Conservation (phyloP, 164 flowering plant species). For the Stephania cephalantha region DNA sequence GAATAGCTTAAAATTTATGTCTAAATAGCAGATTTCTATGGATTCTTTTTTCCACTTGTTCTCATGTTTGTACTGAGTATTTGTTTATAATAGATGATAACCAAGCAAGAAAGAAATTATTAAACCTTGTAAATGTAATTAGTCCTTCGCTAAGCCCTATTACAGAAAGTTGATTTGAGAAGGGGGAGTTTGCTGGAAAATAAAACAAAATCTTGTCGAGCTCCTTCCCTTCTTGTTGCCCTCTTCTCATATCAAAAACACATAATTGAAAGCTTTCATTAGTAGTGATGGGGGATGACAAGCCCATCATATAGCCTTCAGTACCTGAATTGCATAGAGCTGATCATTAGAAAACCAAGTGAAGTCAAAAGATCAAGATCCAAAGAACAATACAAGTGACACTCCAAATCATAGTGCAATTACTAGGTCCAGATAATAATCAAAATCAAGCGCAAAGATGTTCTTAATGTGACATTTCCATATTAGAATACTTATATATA, state of each 20-base stretch:
- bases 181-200: conserved; percentile 70
- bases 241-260: conserved; percentile 80
- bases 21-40: too few species aligned
- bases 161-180: conserved; percentile 70
- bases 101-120: background rate
- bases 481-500: background rate
- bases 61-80: background rate
- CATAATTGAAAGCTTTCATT: conserved; percentile 54
- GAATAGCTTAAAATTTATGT: too few species aligned
- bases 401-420: background rate
- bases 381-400: background rate
- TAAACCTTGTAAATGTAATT: conserved; percentile 83
- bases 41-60: background rate
- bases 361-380: background rate
- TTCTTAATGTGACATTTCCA: background rate
- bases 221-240: conserved; percentile 88
- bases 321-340: background rate
- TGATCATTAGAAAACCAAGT: background rate
- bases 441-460: background rate
- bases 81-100: background rate
- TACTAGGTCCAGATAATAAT: background rate
- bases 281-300: conserved; percentile 39
- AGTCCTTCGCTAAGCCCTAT: conserved; percentile 95
- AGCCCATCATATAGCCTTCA: conserved; percentile 39
- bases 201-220: conserved; percentile 86